Conservation (phyloP, 1,284 basidiomycete genomes). For the Flammula alnicola region DNA sequence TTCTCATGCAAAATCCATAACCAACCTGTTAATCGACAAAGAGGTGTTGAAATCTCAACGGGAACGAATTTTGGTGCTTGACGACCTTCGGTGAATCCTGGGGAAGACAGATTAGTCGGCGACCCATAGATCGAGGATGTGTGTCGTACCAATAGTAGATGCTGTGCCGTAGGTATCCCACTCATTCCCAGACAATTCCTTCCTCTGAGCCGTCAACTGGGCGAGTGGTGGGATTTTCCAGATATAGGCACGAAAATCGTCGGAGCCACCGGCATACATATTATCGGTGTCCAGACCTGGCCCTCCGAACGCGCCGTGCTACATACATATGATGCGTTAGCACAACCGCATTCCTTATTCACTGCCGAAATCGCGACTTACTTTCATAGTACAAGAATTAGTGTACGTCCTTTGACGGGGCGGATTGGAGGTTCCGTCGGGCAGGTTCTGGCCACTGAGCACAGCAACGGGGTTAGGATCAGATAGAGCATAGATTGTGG, state of each 20-base stretch:
- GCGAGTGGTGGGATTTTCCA: constrained; percentile 69
- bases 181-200: constrained; percentile 42
- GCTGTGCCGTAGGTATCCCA: constrained; percentile 48
- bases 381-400: constrained; percentile 82
- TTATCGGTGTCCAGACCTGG: constrained; percentile 53
- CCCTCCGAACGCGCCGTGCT: constrained; percentile 80
- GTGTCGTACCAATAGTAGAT: too few species aligned
- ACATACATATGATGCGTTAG: background rate
- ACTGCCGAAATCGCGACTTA: constrained; percentile 25
- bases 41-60: constrained; percentile 57
- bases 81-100: constrained; percentile 53
- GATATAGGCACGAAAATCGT: constrained; percentile 81
- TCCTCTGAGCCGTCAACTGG: constrained; percentile 48
- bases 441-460: constrained; percentile 58
- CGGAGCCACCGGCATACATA: constrained; percentile 75
- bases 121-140: background rate
- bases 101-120: background rate
- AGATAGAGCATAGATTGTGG: constrained; percentile 69
- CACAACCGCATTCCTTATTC: too few species aligned
- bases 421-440: constrained; percentile 54
- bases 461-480: constrained; percentile 72
- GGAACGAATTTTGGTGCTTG: constrained; percentile 52
- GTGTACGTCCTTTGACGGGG: constrained; percentile 57
- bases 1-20: background rate
- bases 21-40: constrained; percentile 58